Conservation (phyloP, 768 basidiomycete genomes). For the Auriscalpium microsporum region DNA sequence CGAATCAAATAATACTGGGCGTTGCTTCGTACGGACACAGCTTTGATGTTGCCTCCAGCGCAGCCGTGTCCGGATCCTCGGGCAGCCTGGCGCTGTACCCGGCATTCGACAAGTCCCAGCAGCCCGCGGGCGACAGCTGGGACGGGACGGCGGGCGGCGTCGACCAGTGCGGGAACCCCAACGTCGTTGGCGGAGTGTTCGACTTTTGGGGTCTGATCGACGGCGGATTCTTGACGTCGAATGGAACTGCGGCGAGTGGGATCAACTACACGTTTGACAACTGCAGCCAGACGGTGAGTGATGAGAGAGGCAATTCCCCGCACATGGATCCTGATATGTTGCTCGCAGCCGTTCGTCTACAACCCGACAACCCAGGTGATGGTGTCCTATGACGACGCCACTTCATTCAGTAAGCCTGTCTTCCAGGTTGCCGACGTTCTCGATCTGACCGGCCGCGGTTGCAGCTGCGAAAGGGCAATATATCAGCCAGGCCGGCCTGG, state of each 20-base stretch:
- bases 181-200: conserved; percentile 45
- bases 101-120: conserved; percentile 11
- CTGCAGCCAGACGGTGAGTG: conserved; percentile 25
- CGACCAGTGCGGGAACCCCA: conserved; percentile 48
- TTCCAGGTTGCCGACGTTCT: neutral
- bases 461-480: conserved; percentile 36
- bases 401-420: conserved; percentile 20
- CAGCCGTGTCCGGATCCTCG: conserved; percentile 28
- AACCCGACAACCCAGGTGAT: conserved; percentile 20
- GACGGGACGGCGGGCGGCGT: conserved; percentile 32
- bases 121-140: conserved; percentile 36
- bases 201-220: conserved; percentile 51
- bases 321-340: neutral
- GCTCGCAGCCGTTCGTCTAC: conserved; percentile 25
- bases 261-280: conserved; percentile 37
- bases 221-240: conserved; percentile 39
- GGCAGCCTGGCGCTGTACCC: conserved; percentile 3
- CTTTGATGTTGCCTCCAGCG: conserved; percentile 33
- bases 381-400: conserved; percentile 28
- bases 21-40: conserved; percentile 81
- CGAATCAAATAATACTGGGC: conserved; percentile 68
- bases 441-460: neutral
- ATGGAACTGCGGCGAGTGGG: conserved; percentile 34
- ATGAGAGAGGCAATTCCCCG: conserved; percentile 2
- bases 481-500: conserved; percentile 26